These are phyloP conservation scores for Globisporangium spiculum DNA, from an alignment of 352 stramenopile genomes.

Conservation along the genomic window DNA sequence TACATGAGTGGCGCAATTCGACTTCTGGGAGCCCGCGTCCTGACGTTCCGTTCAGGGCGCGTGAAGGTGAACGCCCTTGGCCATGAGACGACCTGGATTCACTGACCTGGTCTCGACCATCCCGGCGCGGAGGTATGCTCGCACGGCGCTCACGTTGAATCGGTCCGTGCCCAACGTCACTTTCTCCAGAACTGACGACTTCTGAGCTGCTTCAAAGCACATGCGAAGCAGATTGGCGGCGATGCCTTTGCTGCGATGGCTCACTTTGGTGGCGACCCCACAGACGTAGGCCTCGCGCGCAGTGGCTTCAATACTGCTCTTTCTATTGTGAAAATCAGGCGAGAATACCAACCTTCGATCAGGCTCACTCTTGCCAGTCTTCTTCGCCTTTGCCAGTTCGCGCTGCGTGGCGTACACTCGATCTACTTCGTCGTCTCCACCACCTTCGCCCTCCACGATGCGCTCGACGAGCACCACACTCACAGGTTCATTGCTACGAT, in stretches of 20 bases:
- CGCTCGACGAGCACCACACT: slow-evolving; percentile 5
- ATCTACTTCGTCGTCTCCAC: slow-evolving; percentile 1
- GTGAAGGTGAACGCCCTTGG: not conserved
- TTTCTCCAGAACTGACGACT: not conserved
- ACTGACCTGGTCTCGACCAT: slow-evolving; percentile 7
- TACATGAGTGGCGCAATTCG: not conserved
- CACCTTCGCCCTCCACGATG: slow-evolving; percentile 6
- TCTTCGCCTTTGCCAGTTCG: not conserved
- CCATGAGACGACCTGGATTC: not conserved
- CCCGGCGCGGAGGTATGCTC: not conserved
- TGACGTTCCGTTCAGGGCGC: not conserved
- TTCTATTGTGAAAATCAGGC: not conserved
- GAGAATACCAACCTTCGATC: not conserved
- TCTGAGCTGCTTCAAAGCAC: not conserved
- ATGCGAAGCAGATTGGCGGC: not conserved
- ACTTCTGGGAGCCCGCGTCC: not conserved
- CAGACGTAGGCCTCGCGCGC: slow-evolving; percentile 4
- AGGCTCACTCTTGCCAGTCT: not conserved
- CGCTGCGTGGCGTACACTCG: not conserved
- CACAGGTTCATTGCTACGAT: not conserved
- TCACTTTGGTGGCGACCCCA: not conserved
- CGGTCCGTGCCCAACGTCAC: slow-evolving; percentile 4
- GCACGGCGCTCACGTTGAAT: slow-evolving; percentile 5
- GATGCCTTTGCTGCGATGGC: not conserved
- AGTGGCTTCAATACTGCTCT: not conserved